phyloP scores from a whole-genome alignment of 2,329 filamentous ascomycete species.

The Gremmenia infestans region DNA sequence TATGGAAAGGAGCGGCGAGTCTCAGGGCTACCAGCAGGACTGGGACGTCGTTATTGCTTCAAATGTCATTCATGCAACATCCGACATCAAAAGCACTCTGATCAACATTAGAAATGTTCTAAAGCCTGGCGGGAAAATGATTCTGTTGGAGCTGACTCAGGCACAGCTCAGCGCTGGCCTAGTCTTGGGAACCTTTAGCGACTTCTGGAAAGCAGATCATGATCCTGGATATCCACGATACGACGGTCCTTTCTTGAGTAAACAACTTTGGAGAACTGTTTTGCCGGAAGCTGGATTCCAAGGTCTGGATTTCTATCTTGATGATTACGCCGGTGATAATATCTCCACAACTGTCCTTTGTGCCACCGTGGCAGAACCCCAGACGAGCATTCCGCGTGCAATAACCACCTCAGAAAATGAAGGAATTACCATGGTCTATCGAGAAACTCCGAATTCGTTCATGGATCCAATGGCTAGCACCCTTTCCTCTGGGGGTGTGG shows the following conservation, averaged over 20 bases:
- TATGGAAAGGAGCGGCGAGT: constrained; percentile 26
- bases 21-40: constrained; percentile 31
- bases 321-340: not conserved
- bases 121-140: constrained; percentile 14
- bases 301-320: not conserved
- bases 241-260: not conserved
- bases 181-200: not conserved
- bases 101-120: constrained; percentile 15
- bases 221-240: not conserved
- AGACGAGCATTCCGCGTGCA: no score
- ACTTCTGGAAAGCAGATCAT: not conserved
- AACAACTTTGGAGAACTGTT: not conserved
- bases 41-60: constrained; percentile 25
- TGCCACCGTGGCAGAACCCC: no score
- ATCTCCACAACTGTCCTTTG: not conserved
- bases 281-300: not conserved
- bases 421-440: no score
- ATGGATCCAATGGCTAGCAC: no score
- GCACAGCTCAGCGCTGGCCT: not conserved
- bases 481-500: no score
- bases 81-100: constrained; percentile 10
- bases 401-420: no score
- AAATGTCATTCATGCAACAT: constrained; percentile 25
- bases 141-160: not conserved
- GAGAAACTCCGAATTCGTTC: no score